A percentile compares a stretch with the other conserved stretches of the same genome.
phyloP scores from a whole-genome alignment of 768 basidiomycete species.

The Boletus rubropictus region DNA sequence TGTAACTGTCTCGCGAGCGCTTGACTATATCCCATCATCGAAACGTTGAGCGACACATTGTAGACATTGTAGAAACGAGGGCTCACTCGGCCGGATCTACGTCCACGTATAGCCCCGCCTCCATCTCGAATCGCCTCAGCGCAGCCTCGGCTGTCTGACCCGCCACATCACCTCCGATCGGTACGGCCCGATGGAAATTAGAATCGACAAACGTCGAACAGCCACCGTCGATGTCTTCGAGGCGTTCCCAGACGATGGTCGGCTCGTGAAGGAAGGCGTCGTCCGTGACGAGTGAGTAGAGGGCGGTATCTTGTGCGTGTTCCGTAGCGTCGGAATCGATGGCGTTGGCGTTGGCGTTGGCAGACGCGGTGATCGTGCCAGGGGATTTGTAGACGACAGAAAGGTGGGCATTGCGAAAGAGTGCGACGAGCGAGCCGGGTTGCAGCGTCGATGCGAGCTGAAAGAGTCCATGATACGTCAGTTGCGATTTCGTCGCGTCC shows the following conservation, averaged over 20 bases:
- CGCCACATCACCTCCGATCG: slow-evolving; percentile 77
- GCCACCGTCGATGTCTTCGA: slow-evolving; percentile 83
- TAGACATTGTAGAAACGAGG: not conserved
- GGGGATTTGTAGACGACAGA: slow-evolving; percentile 72
- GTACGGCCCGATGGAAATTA: slow-evolving; percentile 54
- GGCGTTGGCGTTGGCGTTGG: not conserved
- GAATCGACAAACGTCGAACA: slow-evolving; percentile 75
- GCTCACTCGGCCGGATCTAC: slow-evolving; percentile 61
- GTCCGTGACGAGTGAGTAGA: slow-evolving; percentile 86
- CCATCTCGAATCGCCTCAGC: slow-evolving; percentile 44
- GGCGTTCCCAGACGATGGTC: slow-evolving; percentile 83
- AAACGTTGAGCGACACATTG: no score
- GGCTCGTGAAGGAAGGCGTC: slow-evolving; percentile 72
- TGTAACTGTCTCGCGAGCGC: slow-evolving; percentile 74
- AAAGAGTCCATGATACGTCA: slow-evolving; percentile 87
- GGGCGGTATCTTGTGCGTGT: slow-evolving; percentile 33
- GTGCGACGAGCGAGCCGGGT: slow-evolving; percentile 65
- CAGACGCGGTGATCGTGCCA: not conserved
- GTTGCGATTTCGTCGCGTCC: slow-evolving; percentile 66
- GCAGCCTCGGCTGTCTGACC: slow-evolving; percentile 64
- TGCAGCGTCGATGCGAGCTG: slow-evolving; percentile 51
- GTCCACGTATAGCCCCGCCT: slow-evolving; percentile 34
- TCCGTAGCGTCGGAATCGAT: not conserved
- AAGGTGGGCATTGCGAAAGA: slow-evolving; percentile 88
- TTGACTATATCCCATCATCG: slow-evolving; percentile 35